Conservation (phyloP, 495 filamentous ascomycete species). For the Aspergillus sparsus region DNA sequence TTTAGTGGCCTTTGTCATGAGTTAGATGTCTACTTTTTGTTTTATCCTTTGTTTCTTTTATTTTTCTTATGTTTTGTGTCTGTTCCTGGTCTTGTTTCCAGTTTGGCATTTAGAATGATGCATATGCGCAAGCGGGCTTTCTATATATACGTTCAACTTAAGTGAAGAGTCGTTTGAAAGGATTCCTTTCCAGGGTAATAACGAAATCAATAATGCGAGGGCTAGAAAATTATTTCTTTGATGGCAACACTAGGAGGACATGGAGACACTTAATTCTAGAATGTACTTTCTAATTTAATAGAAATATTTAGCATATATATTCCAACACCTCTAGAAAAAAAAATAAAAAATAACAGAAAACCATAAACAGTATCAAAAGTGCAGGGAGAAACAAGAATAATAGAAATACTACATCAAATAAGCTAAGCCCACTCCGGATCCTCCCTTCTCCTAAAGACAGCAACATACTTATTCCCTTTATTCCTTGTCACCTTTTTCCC, state of each 20-base stretch:
- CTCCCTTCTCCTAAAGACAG: slow-evolving; percentile 75
- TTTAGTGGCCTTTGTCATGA: background rate
- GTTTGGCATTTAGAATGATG: background rate
- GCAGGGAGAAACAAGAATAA: background rate
- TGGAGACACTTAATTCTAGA: too few species aligned
- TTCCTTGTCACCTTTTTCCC: slow-evolving; percentile 95
- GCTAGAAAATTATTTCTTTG: too few species aligned
- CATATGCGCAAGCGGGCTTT: slow-evolving; percentile 1
- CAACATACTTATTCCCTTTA: slow-evolving; percentile 83
- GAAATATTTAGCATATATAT: too few species aligned
- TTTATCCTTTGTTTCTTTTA: background rate
- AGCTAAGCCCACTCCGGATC: slow-evolving; percentile 68
- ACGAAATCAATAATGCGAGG: too few species aligned
- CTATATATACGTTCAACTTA: background rate
- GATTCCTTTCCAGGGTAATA: background rate
- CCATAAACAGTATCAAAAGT: background rate
- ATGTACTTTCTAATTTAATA: background rate
- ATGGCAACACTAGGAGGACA: too few species aligned
- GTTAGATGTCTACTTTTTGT: background rate
- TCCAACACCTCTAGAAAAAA: too few species aligned
- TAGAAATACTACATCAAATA: slow-evolving; percentile 19
- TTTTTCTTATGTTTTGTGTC: background rate
- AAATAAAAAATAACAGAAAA: background rate
- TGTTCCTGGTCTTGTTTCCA: background rate
- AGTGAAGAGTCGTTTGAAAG: background rate